Conservation (phyloP, 2,329 filamentous ascomycete genomes). For the Sarocladium strictum region DNA sequence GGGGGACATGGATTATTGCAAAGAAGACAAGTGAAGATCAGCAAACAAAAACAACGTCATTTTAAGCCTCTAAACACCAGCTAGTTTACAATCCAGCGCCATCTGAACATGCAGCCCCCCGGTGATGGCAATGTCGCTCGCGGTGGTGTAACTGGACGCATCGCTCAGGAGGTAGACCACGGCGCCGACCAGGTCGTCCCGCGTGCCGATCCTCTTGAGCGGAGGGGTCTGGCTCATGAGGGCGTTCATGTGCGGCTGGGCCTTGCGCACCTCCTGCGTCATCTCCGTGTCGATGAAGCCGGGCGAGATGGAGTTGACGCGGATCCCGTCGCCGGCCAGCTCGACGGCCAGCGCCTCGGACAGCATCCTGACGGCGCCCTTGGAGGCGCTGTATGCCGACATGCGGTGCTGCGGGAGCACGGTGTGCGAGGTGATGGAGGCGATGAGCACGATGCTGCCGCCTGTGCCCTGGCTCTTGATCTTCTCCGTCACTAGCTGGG, state of each 20-base stretch:
- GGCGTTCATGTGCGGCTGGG: slow-evolving; percentile 45
- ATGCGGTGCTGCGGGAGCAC: slow-evolving; percentile 45
- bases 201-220: slow-evolving; percentile 44
- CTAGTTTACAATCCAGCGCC: neutral
- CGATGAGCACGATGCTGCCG: slow-evolving; percentile 38
- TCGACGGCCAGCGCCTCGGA: slow-evolving; percentile 38
- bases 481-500: slow-evolving; percentile 36
- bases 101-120: neutral
- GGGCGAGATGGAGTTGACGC: slow-evolving; percentile 41
- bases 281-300: slow-evolving; percentile 38
- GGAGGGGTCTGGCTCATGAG: slow-evolving; percentile 52
- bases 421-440: slow-evolving; percentile 41
- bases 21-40: neutral
- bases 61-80: neutral
- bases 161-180: slow-evolving; percentile 49
- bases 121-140: neutral
- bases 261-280: slow-evolving; percentile 30
- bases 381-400: slow-evolving; percentile 40
- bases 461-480: slow-evolving; percentile 29
- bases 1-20: neutral
- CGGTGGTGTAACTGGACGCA: slow-evolving; percentile 35
- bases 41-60: neutral
- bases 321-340: slow-evolving; percentile 38
- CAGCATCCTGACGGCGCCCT: slow-evolving; percentile 36
- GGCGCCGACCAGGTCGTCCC: slow-evolving; percentile 47